Evolutionary conservation across 257 asterid species (phyloP).

Genomic region (Fraxinus cuspidata): DNA sequence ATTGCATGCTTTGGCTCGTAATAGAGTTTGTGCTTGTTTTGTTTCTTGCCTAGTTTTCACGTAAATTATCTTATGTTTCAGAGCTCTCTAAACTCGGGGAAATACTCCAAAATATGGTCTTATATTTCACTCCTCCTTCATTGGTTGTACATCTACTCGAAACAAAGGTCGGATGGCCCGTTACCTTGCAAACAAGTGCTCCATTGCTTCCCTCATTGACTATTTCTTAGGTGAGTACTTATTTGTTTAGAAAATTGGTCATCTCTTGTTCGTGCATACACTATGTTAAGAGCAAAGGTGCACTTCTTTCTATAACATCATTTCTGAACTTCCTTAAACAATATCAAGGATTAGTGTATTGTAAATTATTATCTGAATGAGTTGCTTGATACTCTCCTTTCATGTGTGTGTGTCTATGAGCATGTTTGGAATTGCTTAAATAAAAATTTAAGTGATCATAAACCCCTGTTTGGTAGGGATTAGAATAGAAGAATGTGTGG

Average conservation of each 20-base stretch:
- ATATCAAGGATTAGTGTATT: not conserved
- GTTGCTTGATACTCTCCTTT: not conserved
- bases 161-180: constrained; percentile 99
- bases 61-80: constrained; percentile 26
- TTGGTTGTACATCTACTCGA: constrained; percentile 91
- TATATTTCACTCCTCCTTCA: constrained; percentile 95
- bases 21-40: not conserved
- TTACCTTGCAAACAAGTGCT: constrained; percentile 95
- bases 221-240: constrained; percentile 70
- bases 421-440: too few species aligned
- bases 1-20: not conserved
- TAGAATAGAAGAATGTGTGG: too few species aligned
- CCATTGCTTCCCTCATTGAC: constrained; percentile 93
- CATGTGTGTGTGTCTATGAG: not conserved
- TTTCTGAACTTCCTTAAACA: not conserved
- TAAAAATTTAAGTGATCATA: too few species aligned
- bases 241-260: not conserved
- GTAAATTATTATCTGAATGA: too few species aligned
- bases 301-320: constrained; percentile 1
- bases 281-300: constrained; percentile 52
- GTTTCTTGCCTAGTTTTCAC: not conserved
- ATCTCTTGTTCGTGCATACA: constrained; percentile 1
- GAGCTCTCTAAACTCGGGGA: constrained; percentile 91
- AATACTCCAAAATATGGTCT: constrained; percentile 99
- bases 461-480: too few species aligned